Conservation (phyloP, 2,329 filamentous ascomycete species). For the Cryoendolithus antarcticus region DNA sequence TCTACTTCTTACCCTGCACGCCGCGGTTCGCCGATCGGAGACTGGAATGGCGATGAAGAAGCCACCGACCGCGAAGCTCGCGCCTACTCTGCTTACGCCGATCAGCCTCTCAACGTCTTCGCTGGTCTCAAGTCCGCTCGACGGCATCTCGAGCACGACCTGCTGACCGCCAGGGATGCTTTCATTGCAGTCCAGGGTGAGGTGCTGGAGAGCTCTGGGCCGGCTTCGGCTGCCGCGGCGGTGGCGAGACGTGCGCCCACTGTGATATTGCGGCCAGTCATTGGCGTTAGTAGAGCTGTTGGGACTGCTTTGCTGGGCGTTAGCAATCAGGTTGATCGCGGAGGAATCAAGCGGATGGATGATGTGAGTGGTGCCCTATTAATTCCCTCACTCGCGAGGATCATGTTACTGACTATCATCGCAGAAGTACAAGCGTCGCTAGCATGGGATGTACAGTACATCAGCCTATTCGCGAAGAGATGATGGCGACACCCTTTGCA, state of each 20-base stretch:
- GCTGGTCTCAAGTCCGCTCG: slow-evolving; percentile 78
- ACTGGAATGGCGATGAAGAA: slow-evolving; percentile 30
- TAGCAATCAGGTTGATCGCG: slow-evolving; percentile 78
- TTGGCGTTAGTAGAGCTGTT: slow-evolving; percentile 79
- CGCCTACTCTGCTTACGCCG: slow-evolving; percentile 81
- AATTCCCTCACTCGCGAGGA: not conserved
- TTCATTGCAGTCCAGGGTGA: slow-evolving; percentile 91
- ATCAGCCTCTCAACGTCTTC: slow-evolving; percentile 80
- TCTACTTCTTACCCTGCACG: slow-evolving; percentile 6
- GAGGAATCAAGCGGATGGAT: slow-evolving; percentile 67
- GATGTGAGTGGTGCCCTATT: slow-evolving; percentile 55
- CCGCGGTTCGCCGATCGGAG: slow-evolving; percentile 3
- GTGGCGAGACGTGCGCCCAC: slow-evolving; percentile 78
- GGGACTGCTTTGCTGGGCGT: slow-evolving; percentile 84
- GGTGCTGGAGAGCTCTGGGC: slow-evolving; percentile 73
- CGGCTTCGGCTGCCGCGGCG: slow-evolving; percentile 65
- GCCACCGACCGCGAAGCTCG: slow-evolving; percentile 58
- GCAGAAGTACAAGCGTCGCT: slow-evolving; percentile 24
- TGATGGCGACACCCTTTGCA: too few species aligned
- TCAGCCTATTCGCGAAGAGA: too few species aligned
- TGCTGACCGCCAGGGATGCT: slow-evolving; percentile 77
- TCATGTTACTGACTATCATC: slow-evolving; percentile 8
- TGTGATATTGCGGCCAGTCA: slow-evolving; percentile 78
- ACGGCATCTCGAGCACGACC: slow-evolving; percentile 68
- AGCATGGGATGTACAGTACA: too few species aligned